These are phyloP conservation scores for Petunia secreta DNA, from an alignment of 257 asterid genomes.

Conservation along the genomic window DNA sequence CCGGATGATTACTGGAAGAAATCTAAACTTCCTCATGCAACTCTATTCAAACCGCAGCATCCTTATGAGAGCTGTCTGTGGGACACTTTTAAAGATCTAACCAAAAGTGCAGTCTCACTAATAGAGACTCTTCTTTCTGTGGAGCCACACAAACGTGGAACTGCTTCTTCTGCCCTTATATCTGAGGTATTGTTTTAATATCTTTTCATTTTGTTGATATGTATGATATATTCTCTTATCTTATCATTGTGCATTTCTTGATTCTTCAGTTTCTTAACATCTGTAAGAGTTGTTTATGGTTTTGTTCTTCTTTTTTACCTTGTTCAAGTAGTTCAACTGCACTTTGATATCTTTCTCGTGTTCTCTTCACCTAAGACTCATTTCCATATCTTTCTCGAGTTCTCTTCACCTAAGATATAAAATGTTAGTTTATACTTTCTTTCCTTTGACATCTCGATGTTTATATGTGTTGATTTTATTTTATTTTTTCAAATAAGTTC, in stretches of 20 bases:
- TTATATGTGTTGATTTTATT: background rate
- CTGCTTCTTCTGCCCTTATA: conserved; percentile 81
- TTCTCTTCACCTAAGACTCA: conserved; percentile 1
- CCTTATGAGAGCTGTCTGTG: conserved; percentile 85
- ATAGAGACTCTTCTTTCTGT: conserved; percentile 84
- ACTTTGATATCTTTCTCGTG: conserved; percentile 22
- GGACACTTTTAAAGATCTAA: conserved; percentile 79
- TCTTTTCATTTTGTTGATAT: background rate
- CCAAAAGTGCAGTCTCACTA: conserved; percentile 61
- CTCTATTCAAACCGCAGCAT: conserved; percentile 87
- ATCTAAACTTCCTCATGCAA: conserved; percentile 95
- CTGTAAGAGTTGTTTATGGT: background rate
- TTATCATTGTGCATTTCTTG: background rate
- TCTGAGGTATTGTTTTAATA: conserved; percentile 66
- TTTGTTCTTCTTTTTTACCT: background rate
- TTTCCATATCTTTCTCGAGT: background rate
- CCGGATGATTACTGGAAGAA: conserved; percentile 97
- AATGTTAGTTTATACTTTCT: background rate
- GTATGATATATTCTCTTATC: background rate
- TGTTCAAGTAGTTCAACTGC: background rate
- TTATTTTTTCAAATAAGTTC: background rate
- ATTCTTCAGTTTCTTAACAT: background rate
- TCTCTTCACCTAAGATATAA: background rate
- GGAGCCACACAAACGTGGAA: conserved; percentile 90
- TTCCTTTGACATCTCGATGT: background rate